Base-by-base conservation (phyloP, 306 rosid species). In the Dicorynia guianensis region DNA sequence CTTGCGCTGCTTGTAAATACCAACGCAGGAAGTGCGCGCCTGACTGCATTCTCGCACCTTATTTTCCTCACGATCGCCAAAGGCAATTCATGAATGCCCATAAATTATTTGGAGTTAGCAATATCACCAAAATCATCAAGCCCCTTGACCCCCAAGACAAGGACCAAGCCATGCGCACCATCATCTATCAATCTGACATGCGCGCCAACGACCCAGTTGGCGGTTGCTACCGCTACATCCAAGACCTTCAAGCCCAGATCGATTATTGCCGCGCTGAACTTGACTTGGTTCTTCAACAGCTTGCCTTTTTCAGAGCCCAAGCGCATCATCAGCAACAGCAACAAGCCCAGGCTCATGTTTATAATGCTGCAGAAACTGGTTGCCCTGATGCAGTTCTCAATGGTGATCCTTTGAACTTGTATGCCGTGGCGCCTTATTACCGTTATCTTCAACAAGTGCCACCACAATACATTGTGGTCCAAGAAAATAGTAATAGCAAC, bases 1-100 rank as follows among this genome's bases (percentile, higher is more conserved):
- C 97, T 61, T 94, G 98, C 42, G 96, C 97, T 46, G 95, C 96
- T 0, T 94, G 98, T 43, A 92, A 88, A 8, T 87, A 84, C 82
- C 97, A 88, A 49, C 95, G 97, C 13, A 80, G 88, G 18, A 94
- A 87, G 80, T 94, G 98, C 53, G 87, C 90, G 0, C 76, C 96
- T 0, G 80, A 85, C 55, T 94, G 98, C 75, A 73, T 87, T 58
- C 88, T 94, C 3, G 95, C 98, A 33, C 96, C 98, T 4, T 94
- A 80, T 54, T 94, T 94, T 36, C 95, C 98, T 62, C 95, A 80
- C 81, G 81, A 88, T 66, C 85, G 85, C 30, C 91, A 81, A 11
- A 77, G 73, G 0, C 96, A 92, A 48, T 94, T 94, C 55, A 70
- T 81, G 0, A 87, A 88, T 19, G 97, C 96, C 0, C 98, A 87